Conservation (phyloP, 148 eudicot species). For the Amaranthus palmeri region DNA sequence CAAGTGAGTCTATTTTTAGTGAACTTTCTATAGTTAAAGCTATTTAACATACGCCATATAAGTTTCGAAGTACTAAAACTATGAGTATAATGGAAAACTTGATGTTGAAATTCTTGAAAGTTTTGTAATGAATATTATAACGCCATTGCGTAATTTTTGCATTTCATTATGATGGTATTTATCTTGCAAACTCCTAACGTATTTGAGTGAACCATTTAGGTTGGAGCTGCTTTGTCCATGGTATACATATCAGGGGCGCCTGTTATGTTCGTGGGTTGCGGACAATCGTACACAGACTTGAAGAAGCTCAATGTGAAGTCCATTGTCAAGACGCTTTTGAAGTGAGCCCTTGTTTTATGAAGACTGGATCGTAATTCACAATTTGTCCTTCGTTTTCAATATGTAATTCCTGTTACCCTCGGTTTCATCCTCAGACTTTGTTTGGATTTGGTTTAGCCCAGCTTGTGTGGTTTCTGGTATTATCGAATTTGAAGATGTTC, state of each 20-base stretch:
- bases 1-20: no score
- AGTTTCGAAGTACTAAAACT: no score
- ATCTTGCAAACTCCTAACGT: neutral
- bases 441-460: neutral
- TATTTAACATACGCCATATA: no score
- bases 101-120: no score
- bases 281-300: conserved; percentile 85
- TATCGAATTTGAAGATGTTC: neutral
- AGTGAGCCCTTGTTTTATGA: conserved; percentile 32
- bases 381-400: neutral
- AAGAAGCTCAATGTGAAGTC: conserved; percentile 94
- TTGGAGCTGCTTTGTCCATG: conserved; percentile 97
- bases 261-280: conserved; percentile 98
- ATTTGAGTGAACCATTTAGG: conserved; percentile 33
- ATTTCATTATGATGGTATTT: no score
- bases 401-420: neutral
- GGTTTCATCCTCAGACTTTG: neutral
- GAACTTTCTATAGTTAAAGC: no score
- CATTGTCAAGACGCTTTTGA: conserved; percentile 85
- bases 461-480: neutral
- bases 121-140: no score
- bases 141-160: no score
- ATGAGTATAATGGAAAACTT: no score
- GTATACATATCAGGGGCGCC: conserved; percentile 93
- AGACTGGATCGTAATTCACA: neutral